Conservation (phyloP, 2,329 filamentous ascomycete species). For the Waltergamsia citrina region DNA sequence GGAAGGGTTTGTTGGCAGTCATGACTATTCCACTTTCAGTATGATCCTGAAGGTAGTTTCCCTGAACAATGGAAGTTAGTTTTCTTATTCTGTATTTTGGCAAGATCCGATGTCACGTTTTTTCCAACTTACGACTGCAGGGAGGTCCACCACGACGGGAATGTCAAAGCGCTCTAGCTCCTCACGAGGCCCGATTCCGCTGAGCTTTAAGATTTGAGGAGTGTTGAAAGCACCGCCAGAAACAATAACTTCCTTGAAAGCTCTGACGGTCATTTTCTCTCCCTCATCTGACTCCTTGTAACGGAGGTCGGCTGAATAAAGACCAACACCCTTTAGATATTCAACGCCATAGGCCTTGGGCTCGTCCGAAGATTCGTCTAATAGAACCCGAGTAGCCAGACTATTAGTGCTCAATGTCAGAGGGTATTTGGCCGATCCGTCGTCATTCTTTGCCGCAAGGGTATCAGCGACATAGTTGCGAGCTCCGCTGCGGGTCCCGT, state of each 20-base stretch:
- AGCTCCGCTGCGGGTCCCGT: slow-evolving; percentile 7
- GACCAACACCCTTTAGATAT: slow-evolving; percentile 9
- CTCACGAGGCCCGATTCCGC: slow-evolving; percentile 31
- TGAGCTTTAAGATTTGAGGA: slow-evolving; percentile 42
- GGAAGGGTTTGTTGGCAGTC: slow-evolving; percentile 6
- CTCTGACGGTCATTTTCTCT: neutral
- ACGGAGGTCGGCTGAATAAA: slow-evolving; percentile 10
- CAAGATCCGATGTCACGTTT: too few species aligned
- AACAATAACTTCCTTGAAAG: slow-evolving; percentile 31
- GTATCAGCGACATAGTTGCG: slow-evolving; percentile 9
- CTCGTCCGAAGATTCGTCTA: slow-evolving; percentile 9
- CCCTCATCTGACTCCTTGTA: slow-evolving; percentile 1
- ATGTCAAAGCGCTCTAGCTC: slow-evolving; percentile 28
- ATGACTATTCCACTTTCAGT: slow-evolving; percentile 26
- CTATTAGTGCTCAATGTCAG: slow-evolving; percentile 6
- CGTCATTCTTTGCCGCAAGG: neutral
- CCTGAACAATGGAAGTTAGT: too few species aligned
- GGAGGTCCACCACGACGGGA: slow-evolving; percentile 39
- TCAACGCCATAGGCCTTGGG: slow-evolving; percentile 27
- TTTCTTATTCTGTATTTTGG: too few species aligned
- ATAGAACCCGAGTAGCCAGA: slow-evolving; percentile 7
- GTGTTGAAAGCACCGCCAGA: slow-evolving; percentile 42
- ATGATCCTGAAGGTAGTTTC: slow-evolving; percentile 49
- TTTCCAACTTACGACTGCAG: too few species aligned
- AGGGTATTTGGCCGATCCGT: slow-evolving; percentile 1